Conservation (phyloP, 345 rosid species). For the Microcos paniculata region DNA sequence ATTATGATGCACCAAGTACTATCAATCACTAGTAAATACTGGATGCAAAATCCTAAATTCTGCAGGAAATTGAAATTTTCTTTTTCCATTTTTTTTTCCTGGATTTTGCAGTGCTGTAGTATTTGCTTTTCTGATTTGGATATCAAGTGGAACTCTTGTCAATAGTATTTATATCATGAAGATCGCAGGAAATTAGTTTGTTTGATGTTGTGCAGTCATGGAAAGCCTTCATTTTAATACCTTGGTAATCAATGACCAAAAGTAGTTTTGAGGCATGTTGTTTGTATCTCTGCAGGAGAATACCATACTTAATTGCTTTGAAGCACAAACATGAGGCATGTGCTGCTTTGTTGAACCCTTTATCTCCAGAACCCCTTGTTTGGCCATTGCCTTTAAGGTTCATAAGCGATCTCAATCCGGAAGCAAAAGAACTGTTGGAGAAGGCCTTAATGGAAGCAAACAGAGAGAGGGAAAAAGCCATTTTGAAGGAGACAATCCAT, state of each 20-base stretch:
- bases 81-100: background rate
- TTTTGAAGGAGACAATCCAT: constrained; percentile 31
- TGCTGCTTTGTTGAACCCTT: constrained; percentile 71
- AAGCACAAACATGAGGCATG: constrained; percentile 51
- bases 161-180: too few species aligned
- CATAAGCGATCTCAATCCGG: constrained; percentile 86
- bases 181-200: too few species aligned
- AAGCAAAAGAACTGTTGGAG: constrained; percentile 79
- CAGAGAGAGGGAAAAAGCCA: constrained; percentile 45
- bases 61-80: background rate
- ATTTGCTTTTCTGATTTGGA: background rate
- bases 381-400: constrained; percentile 98
- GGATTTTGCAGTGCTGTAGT: background rate
- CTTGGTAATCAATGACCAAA: background rate
- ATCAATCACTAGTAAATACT: background rate
- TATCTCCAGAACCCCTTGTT: constrained; percentile 92
- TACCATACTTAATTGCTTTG: constrained; percentile 46
- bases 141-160: background rate
- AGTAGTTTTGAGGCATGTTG: background rate
- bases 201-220: background rate
- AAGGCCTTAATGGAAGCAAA: constrained; percentile 81
- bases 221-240: too few species aligned
- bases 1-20: background rate
- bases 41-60: background rate
- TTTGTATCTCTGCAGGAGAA: constrained; percentile 38